Base-by-base conservation (phyloP, 2,329 filamentous ascomycete species). In the Cytospora leucostoma region DNA sequence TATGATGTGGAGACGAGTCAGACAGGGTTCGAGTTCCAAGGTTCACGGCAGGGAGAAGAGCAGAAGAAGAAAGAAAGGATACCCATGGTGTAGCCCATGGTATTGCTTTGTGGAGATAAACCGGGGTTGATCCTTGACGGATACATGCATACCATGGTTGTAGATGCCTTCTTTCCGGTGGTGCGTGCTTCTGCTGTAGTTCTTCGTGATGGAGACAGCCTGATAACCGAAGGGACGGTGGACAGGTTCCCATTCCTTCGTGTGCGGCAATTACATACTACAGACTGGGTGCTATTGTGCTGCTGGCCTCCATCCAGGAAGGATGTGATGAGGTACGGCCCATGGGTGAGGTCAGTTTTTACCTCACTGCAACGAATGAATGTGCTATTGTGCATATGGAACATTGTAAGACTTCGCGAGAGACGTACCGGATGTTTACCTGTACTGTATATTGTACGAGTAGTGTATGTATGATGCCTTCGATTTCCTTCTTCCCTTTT, bases 81-180 rank as follows among this genome's bases (percentile, higher is more conserved):
- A 19, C 8, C 51, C 58, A 33, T 54, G 50, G 56, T 27, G 27
- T 15, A 40, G 47, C 32, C n/a, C 13, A 10, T 37, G 35, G 35
- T 37, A 37, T 37, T 13, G 12, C 47, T 32, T 21, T 51, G 58
- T 60, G 58, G 58, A 60, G 58, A 60, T 54, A 44, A 60, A 60
- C 37, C 47, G 58, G 58, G 50, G 56, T 27, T 27, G 27, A 27
- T 27, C 27, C 27, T 27, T 27, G 27, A 27, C 27, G 27, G 27
- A 27, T 27, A 54, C 47, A 52, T 50, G 47, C 57, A 44, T 37
- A 27, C 34, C 38, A 53, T 44, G 44, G 27, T n/a, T n/a, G n/a
- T 59, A 47, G 33, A 34, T 34, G 19, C 33, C 35, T 50, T 17
- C 47, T 19, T 44, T 17, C 13, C 44, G 57, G 37, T 19, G 58